These are phyloP conservation scores for Harringtonia lauricola DNA, from an alignment of 2,329 filamentous ascomycete species.

Conservation along the genomic window DNA sequence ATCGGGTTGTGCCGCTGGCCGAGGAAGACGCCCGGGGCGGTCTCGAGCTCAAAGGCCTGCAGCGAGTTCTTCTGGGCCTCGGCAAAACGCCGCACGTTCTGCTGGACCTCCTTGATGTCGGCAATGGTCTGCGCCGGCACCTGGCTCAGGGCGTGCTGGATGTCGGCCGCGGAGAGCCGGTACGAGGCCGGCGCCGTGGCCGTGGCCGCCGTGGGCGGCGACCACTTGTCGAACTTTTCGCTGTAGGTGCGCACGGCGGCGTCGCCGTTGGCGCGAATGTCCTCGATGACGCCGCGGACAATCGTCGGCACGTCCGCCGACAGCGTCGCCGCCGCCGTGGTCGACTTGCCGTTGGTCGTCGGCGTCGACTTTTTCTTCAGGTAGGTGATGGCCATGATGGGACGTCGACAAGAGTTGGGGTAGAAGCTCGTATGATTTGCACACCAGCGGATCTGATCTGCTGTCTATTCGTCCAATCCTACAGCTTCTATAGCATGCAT, in stretches of 20 bases:
- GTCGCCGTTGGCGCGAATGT: conserved; percentile 35
- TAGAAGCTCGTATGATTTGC: too few relatives aligned
- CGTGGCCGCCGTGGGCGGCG: conserved; percentile 3
- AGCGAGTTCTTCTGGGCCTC: conserved; percentile 32
- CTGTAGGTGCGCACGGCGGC: conserved; percentile 35
- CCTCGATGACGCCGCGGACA: conserved; percentile 34
- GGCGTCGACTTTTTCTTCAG: conserved; percentile 4
- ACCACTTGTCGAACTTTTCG: conserved; percentile 43
- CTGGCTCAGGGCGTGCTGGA: conserved; percentile 29
- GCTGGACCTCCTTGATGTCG: conserved; percentile 31
- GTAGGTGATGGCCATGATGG: conserved; percentile 3
- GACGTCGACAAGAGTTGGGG: background rate
- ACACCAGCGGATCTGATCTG: too few relatives aligned
- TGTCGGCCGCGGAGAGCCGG: conserved; percentile 32
- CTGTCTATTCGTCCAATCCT: too few relatives aligned
- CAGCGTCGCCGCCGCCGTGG: background rate
- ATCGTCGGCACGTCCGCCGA: conserved; percentile 23
- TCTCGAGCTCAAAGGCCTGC: conserved; percentile 39
- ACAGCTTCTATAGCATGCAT: too few relatives aligned
- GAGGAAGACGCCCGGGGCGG: conserved; percentile 34
- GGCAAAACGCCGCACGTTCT: conserved; percentile 37
- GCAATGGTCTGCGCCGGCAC: conserved; percentile 30
- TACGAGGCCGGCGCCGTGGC: conserved; percentile 26
- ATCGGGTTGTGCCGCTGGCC: conserved; percentile 41
- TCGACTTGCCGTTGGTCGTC: background rate